Percentiles rank a stretch among this genome's conserved stretches.
Evolutionary conservation across 208 protist species (phyloP).

Genomic region (Acanthamoeba healyi): DNA sequence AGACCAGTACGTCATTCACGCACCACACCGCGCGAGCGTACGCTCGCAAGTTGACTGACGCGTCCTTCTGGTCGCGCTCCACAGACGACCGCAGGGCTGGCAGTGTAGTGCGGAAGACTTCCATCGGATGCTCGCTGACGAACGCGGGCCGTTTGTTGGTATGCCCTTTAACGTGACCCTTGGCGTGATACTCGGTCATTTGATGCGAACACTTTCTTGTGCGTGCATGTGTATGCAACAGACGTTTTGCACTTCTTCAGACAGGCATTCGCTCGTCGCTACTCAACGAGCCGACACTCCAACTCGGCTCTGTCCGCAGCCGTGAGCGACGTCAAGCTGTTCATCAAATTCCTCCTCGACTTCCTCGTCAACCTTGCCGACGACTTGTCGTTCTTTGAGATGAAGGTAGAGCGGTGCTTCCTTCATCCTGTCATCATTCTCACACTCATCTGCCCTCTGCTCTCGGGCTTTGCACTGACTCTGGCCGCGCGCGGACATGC

Average conservation of each 20-base stretch:
- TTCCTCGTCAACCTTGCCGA: constrained; percentile 26
- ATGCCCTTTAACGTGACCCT: not conserved
- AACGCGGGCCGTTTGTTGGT: not conserved
- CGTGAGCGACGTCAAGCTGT: constrained; percentile 23
- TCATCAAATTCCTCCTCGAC: constrained; percentile 43
- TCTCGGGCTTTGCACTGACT: too few relatives aligned
- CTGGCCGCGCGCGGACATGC: too few relatives aligned
- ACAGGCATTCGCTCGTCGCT: not conserved
- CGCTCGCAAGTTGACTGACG: not conserved
- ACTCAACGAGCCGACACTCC: not conserved
- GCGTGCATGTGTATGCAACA: not conserved
- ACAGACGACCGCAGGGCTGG: not conserved
- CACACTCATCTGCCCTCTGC: not conserved
- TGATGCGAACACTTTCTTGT: too few relatives aligned
- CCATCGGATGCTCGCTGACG: constrained; percentile 6
- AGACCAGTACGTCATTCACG: not conserved
- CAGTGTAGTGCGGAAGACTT: constrained; percentile 4
- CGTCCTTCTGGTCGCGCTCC: not conserved
- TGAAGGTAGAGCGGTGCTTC: not conserved
- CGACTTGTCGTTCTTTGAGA: constrained; percentile 11
- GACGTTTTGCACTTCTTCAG: not conserved
- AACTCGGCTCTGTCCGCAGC: not conserved
- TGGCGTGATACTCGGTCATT: too few relatives aligned
- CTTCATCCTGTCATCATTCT: not conserved
- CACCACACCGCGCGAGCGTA: not conserved